phyloP scores from a whole-genome alignment of 768 basidiomycete genomes.

The Panellus pusillus region DNA sequence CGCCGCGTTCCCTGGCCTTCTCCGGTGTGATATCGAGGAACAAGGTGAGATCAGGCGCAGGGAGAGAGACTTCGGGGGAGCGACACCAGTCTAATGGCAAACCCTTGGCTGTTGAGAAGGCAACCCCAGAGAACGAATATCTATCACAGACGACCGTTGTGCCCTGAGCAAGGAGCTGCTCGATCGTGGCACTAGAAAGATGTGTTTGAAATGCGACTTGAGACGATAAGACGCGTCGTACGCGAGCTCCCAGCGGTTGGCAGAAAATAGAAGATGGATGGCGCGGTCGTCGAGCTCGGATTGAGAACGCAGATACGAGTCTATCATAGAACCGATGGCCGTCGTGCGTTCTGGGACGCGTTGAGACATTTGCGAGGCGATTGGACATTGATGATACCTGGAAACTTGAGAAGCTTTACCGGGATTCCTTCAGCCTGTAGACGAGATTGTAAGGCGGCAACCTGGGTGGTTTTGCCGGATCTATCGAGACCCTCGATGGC shows the following conservation, averaged over 20 bases:
- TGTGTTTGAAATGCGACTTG: background rate
- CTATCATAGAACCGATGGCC: constrained; percentile 88
- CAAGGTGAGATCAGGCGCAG: constrained; percentile 83
- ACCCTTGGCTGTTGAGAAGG: constrained; percentile 74
- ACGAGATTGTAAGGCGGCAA: constrained; percentile 54
- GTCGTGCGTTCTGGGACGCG: constrained; percentile 77
- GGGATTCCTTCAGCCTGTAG: constrained; percentile 46
- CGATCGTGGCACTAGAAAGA: constrained; percentile 56
- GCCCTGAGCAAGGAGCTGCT: constrained; percentile 56
- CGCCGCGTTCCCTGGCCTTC: constrained; percentile 65
- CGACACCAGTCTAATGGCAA: constrained; percentile 84
- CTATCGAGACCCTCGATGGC: constrained; percentile 95
- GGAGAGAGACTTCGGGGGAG: constrained; percentile 83
- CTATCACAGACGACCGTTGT: constrained; percentile 85
- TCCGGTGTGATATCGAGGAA: constrained; percentile 84
- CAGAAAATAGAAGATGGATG: constrained; percentile 93
- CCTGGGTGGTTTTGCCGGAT: constrained; percentile 93
- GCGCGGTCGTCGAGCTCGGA: constrained; percentile 89
- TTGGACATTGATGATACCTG: constrained; percentile 51
- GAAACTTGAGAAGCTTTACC: constrained; percentile 79
- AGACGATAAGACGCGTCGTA: constrained; percentile 35
- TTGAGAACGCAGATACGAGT: constrained; percentile 82
- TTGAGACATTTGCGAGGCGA: background rate
- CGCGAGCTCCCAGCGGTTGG: constrained; percentile 96
- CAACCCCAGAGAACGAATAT: constrained; percentile 95